phyloP scores from a whole-genome alignment of 139 green algal species.

The Chlorella sp. region DNA sequence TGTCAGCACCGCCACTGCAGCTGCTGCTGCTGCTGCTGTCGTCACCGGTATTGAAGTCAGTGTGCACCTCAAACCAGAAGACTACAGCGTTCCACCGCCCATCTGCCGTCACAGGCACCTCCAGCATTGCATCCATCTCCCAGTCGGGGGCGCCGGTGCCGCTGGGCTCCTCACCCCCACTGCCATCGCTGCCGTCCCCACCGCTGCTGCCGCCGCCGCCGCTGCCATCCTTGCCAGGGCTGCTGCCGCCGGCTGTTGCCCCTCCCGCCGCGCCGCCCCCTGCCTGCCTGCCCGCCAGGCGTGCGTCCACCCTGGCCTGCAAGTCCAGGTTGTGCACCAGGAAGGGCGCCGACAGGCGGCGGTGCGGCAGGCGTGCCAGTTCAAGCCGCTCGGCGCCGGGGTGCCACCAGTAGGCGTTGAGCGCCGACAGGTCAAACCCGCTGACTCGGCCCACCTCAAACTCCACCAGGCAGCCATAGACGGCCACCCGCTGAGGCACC shows the following conservation, averaged over 20 bases:
- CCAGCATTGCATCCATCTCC: conserved; percentile 50
- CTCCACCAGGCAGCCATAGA: conserved; percentile 60
- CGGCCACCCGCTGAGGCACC: conserved; percentile 43
- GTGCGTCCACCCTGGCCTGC: conserved; percentile 39
- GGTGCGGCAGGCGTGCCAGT: conserved; percentile 44
- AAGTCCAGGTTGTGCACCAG: conserved; percentile 61
- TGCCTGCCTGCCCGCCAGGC: neutral
- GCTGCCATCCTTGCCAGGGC: neutral
- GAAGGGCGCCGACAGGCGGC: conserved; percentile 61
- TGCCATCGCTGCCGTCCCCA: neutral
- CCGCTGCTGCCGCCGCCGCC: neutral
- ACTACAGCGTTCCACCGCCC: too few relatives aligned
- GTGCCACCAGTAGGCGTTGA: conserved; percentile 82
- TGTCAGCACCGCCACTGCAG: too few relatives aligned
- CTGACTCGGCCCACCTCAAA: conserved; percentile 46
- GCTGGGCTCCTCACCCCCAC: neutral
- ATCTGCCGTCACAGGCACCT: conserved; percentile 37
- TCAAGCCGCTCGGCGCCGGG: conserved; percentile 61
- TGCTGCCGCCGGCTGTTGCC: neutral
- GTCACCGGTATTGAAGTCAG: too few relatives aligned
- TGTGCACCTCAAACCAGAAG: too few relatives aligned
- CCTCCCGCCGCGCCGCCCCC: neutral
- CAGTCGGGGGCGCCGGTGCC: neutral
- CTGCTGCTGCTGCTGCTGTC: too few relatives aligned
- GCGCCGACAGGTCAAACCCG: conserved; percentile 72